A percentile compares a stretch with the other conserved stretches of the same genome.
Conservation (phyloP, 2,329 filamentous ascomycete species). For the Nemania sp. region DNA sequence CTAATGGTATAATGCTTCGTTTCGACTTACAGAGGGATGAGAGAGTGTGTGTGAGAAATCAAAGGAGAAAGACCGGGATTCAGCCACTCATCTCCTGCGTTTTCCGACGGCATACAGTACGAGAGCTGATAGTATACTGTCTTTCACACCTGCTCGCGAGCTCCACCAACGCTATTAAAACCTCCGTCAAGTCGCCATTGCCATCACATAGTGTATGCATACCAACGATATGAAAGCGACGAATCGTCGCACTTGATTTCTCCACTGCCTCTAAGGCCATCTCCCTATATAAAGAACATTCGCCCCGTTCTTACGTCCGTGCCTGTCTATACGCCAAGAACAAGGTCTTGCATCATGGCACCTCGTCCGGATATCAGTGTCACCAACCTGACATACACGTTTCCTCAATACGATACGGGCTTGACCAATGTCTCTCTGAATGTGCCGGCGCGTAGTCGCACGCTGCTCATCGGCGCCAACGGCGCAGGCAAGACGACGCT, state of each 20-base stretch:
- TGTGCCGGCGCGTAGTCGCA: slow-evolving; percentile 81
- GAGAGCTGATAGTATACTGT: slow-evolving; percentile 13
- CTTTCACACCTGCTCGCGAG: slow-evolving; percentile 3
- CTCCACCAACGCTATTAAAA: slow-evolving; percentile 7
- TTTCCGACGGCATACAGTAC: slow-evolving; percentile 28
- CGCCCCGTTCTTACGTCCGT: not conserved
- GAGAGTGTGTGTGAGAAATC: not conserved
- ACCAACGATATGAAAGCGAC: too few relatives aligned
- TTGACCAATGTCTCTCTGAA: slow-evolving; percentile 72
- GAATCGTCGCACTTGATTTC: not conserved
- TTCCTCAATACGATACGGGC: slow-evolving; percentile 82
- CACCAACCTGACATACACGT: slow-evolving; percentile 80
- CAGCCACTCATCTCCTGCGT: slow-evolving; percentile 23
- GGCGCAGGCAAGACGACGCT: slow-evolving; percentile 97
- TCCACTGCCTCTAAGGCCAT: not conserved
- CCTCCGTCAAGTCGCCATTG: slow-evolving; percentile 17
- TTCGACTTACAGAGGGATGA: not conserved
- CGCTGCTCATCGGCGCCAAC: slow-evolving; percentile 92
- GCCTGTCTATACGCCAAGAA: not conserved
- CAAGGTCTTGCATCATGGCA: slow-evolving; percentile 19
- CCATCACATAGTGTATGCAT: too few relatives aligned
- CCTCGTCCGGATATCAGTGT: slow-evolving; percentile 62
- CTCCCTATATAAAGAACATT: not conserved
- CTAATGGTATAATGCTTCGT: not conserved
- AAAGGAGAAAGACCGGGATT: not conserved